Conservation (phyloP, 2,329 filamentous ascomycete genomes). For the Arachnomyces sp. region DNA sequence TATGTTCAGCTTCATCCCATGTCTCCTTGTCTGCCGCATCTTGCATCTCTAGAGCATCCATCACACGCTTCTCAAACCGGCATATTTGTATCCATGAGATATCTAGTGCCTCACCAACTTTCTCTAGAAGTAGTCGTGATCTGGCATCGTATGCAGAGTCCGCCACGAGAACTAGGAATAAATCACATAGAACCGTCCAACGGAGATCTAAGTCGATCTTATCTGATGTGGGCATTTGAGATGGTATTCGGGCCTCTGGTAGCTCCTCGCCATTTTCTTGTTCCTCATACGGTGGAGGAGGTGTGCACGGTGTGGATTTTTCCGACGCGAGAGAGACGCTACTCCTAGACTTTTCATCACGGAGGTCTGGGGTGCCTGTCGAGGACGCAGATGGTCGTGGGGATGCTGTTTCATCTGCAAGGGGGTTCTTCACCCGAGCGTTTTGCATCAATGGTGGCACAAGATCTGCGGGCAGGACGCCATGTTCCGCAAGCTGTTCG, state of each 20-base stretch:
- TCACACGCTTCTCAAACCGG: conserved; percentile 92
- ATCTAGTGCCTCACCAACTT: conserved; percentile 69
- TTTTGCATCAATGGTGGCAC: conserved; percentile 85
- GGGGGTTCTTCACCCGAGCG: conserved; percentile 83
- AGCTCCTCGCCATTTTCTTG: conserved; percentile 58
- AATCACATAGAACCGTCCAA: conserved; percentile 93
- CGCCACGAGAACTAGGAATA: conserved; percentile 93
- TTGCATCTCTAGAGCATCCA: conserved; percentile 95
- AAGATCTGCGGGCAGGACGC: conserved; percentile 74
- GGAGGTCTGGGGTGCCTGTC: conserved; percentile 18
- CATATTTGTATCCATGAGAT: conserved; percentile 90
- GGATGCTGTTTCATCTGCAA: conserved; percentile 48
- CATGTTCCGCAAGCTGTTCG: conserved; percentile 88
- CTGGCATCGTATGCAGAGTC: conserved; percentile 88
- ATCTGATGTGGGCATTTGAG: conserved; percentile 68
- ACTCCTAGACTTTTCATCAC: conserved; percentile 16
- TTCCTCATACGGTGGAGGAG: conserved; percentile 48
- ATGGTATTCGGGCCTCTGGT: conserved; percentile 71
- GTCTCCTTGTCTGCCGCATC: conserved; percentile 89
- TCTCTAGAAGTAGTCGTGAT: conserved; percentile 74
- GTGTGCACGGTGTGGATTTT: conserved; percentile 38
- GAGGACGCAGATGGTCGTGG: conserved; percentile 32
- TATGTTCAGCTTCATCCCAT: conserved; percentile 94
- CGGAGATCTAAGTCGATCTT: conserved; percentile 92
- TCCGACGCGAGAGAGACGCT: conserved; percentile 29